A percentile compares a stretch with the other conserved stretches of the same genome.
Evolutionary conservation across 169 alveolate genomes (phyloP).

Genomic region (Babesia sp.): DNA sequence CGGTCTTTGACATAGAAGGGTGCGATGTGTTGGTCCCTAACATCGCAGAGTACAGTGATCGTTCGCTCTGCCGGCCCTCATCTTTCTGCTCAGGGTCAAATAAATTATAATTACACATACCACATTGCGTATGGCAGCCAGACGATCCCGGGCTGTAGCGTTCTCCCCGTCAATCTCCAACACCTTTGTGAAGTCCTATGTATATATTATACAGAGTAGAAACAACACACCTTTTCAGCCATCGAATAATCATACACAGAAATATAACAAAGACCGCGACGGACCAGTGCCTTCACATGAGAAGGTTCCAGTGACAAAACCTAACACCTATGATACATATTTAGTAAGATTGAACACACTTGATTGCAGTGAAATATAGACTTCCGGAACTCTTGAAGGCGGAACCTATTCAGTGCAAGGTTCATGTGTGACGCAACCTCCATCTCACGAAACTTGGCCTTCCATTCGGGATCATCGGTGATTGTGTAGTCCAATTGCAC

Average conservation of each 20-base stretch:
- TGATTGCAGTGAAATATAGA: slow-evolving; percentile 49
- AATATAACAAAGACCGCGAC: slow-evolving; percentile 43
- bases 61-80: background rate
- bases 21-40: background rate
- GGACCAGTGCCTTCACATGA: slow-evolving; percentile 53
- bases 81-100: background rate
- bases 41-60: slow-evolving; percentile 12
- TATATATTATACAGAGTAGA: background rate
- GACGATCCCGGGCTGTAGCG: slow-evolving; percentile 30
- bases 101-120: slow-evolving; percentile 2
- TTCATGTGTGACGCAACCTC: slow-evolving; percentile 36
- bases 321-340: background rate
- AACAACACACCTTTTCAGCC: slow-evolving; percentile 39
- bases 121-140: slow-evolving; percentile 14
- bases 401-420: slow-evolving; percentile 47
- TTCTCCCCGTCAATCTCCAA: slow-evolving; percentile 25
- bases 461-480: slow-evolving; percentile 54
- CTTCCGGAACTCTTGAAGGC: slow-evolving; percentile 27
- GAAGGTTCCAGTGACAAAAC: slow-evolving; percentile 16
- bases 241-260: slow-evolving; percentile 25
- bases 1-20: no score
- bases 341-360: slow-evolving; percentile 9
- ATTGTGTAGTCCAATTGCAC: slow-evolving; percentile 68
- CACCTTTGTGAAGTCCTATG: slow-evolving; percentile 34
- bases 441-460: slow-evolving; percentile 45